Conservation (phyloP, 306 rosid species). For the Inga laurina region DNA sequence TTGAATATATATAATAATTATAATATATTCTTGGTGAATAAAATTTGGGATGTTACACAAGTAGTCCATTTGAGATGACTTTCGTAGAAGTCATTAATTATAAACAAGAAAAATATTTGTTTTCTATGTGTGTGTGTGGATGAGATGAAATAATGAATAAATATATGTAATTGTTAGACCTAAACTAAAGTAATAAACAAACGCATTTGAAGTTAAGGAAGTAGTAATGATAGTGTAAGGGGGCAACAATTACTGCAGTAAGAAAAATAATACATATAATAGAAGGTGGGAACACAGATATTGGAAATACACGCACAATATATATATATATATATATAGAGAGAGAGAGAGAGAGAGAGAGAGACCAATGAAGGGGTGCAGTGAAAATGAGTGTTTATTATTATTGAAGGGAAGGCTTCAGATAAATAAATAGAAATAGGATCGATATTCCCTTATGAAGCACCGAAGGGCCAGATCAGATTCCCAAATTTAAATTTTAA, state of each 20-base stretch:
- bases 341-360: background rate
- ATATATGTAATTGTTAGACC: background rate
- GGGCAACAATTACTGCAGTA: slow-evolving; percentile 14
- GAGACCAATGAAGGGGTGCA: background rate
- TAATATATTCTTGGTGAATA: no score
- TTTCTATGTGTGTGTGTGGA: background rate
- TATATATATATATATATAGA: background rate
- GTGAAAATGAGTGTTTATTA: background rate
- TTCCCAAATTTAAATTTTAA: background rate
- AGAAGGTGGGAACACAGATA: background rate
- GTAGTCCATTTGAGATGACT: background rate
- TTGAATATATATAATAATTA: no score
- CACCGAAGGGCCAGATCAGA: background rate
- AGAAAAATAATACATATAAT: background rate
- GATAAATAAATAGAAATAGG: background rate
- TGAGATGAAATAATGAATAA: background rate
- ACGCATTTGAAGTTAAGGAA: background rate
- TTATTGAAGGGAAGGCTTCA: background rate
- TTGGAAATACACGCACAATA: background rate
- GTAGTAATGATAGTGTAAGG: background rate
- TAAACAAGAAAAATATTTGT: background rate
- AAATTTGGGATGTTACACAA: no score
- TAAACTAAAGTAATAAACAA: background rate
- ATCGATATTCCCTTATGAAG: background rate
- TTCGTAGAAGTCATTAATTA: background rate